phyloP scores from a whole-genome alignment of 129 eudicot species.

The Chrysanthemum lavandulifolium region DNA sequence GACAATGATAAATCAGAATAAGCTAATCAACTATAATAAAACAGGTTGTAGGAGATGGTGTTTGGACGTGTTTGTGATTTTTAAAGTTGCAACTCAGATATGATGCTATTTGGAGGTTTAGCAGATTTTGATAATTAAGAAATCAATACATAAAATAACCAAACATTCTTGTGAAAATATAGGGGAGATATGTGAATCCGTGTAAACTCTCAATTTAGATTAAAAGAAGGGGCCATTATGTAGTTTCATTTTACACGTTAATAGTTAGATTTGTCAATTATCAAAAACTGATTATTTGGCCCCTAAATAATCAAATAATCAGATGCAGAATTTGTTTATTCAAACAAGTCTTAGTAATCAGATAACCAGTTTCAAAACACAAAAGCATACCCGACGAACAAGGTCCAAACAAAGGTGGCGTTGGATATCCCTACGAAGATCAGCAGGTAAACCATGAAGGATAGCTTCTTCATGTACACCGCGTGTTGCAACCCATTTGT shows the following conservation, averaged over 20 bases:
- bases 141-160: too few species aligned
- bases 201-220: neutral
- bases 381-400: conserved; percentile 73
- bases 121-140: too few species aligned
- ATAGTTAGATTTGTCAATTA: too few species aligned
- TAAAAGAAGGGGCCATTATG: neutral
- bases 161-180: too few species aligned
- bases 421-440: conserved; percentile 90
- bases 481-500: conserved; percentile 95
- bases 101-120: too few species aligned
- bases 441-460: conserved; percentile 75
- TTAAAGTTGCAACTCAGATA: neutral
- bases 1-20: neutral
- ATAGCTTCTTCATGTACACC: conserved; percentile 90
- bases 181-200: too few species aligned
- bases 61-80: neutral
- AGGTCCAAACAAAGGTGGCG: conserved; percentile 95
- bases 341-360: neutral
- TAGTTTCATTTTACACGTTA: neutral
- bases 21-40: neutral
- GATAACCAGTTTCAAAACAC: too few species aligned
- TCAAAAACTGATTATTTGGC: neutral
- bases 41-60: neutral
- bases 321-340: neutral
- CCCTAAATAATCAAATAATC: neutral